A percentile compares a stretch with the other conserved stretches of the same genome.
These are phyloP conservation scores for Colletotrichum sp. DNA, from an alignment of 2,329 filamentous ascomycete genomes.

Conservation along the genomic window DNA sequence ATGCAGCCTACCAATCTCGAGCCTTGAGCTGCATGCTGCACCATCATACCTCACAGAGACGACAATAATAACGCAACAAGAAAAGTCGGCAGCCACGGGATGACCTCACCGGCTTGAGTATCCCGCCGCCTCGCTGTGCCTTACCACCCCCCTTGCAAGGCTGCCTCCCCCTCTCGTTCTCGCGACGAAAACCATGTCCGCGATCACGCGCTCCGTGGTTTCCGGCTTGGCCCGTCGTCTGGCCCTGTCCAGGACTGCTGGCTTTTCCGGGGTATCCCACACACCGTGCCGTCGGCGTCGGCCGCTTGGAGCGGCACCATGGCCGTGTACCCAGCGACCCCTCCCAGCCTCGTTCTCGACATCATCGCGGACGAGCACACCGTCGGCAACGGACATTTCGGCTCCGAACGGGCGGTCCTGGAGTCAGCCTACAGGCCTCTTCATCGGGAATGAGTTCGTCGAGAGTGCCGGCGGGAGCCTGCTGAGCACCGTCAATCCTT, in stretches of 20 bases:
- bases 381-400: slow-evolving; percentile 62
- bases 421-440: slow-evolving; percentile 76
- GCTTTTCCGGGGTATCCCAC: not conserved
- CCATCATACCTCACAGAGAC: not conserved
- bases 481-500: slow-evolving; percentile 72
- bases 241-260: not conserved
- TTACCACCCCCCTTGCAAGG: not conserved
- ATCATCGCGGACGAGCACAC: slow-evolving; percentile 6
- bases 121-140: not conserved
- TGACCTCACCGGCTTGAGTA: not conserved
- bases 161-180: slow-evolving; percentile 4
- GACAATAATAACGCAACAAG: not conserved
- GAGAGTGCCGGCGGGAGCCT: slow-evolving; percentile 68
- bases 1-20: not conserved
- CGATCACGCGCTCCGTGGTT: not conserved
- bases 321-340: not conserved
- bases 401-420: slow-evolving; percentile 80
- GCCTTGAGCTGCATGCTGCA: not conserved
- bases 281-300: not conserved
- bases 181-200: not conserved
- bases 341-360: not conserved
- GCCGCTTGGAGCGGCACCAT: not conserved
- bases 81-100: not conserved
- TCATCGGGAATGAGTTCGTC: slow-evolving; percentile 85
- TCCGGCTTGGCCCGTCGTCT: slow-evolving; percentile 3